Percentiles rank a stretch among this genome's conserved stretches.
Conservation (phyloP, 164 flowering plant genomes). For the Stephania yunnanensis region DNA sequence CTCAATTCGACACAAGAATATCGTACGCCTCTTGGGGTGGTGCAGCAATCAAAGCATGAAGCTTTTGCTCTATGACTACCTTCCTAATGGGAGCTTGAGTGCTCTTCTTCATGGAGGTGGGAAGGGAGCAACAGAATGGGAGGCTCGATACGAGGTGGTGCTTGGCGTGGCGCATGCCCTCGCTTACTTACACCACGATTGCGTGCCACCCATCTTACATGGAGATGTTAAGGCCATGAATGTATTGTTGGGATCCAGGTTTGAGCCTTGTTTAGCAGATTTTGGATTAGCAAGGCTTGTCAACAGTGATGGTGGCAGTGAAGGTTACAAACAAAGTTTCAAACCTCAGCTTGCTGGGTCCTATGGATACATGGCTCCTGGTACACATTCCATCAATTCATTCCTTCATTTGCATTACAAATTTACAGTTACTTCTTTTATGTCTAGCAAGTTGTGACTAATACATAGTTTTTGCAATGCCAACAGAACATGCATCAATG, state of each 20-base stretch:
- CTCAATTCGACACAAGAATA: constrained; percentile 80
- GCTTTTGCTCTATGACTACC: constrained; percentile 76
- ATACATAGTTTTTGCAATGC: not conserved
- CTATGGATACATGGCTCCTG: constrained; percentile 99
- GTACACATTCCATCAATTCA: constrained; percentile 27
- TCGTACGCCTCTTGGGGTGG: constrained; percentile 81
- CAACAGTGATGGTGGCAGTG: constrained; percentile 17
- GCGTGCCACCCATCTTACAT: constrained; percentile 84
- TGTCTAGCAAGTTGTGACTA: not conserved
- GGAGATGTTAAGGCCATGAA: constrained; percentile 97
- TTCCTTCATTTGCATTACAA: not conserved
- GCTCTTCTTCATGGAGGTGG: constrained; percentile 68
- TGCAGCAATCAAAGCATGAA: constrained; percentile 55
- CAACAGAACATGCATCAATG: constrained; percentile 74
- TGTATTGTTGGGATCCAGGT: constrained; percentile 55
- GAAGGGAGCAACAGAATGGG: constrained; percentile 82
- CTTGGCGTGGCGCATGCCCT: constrained; percentile 85
- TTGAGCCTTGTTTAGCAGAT: constrained; percentile 79
- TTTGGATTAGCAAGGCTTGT: constrained; percentile 82
- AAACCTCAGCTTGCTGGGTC: constrained; percentile 84
- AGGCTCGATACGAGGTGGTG: constrained; percentile 55
- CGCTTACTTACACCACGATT: constrained; percentile 93
- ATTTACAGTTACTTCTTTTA: not conserved
- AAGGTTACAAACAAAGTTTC: constrained; percentile 22
- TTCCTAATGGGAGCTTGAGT: constrained; percentile 85